Base-by-base conservation (phyloP, 345 rosid genomes). In the Salix exigua region DNA sequence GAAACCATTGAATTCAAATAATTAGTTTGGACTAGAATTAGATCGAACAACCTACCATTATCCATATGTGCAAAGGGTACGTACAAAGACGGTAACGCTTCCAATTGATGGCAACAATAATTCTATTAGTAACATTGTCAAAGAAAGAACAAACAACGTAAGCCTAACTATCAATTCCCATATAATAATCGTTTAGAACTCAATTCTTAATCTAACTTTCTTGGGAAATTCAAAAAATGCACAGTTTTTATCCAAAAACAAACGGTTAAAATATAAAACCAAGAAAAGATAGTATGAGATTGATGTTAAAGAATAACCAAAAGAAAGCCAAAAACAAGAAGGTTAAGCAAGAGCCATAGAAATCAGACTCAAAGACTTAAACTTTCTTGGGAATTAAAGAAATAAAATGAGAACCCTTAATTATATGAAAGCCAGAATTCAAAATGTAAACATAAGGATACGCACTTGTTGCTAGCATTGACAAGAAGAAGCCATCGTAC, bases 401-500 rank as follows among this genome's bases (percentile, higher is more conserved):
- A 66, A 31, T 23, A 28, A 42, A 71, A 58, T n/a, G 23, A 23
- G n/a, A 58, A 58, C 28, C 63, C 63, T 58, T 23, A 58, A 23
- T 53, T n/a, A 58, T 7, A 11, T n/a, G 63, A 30, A 70, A 9
- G 33, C 35, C 42, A 10, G 55, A 55, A 33, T 16, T 33, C 55
- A 74, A 16, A 18, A 64, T 21, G 62, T n/a, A 2, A 44, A 61
- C 48, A 48, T 48, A 25, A 88, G 96, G 99, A 96, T 94, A 96
- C 99, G 92, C 91, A 73, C 98, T 94, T 58, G 96, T 96, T 8
- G 97, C 99, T 73, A 96, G 90, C 99, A 96, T 96, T 72, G 97
- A 94, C 90, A 96, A 85, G 92, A 96, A 96, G 90, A 96, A 94
- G 28, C 98, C 99, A 88, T 96, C 98, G 77, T 87, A 94, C 98